Evolutionary conservation across 1,284 basidiomycete genomes (phyloP), one percentile per base, ranked within the genome.

Genomic region (Xerocomus minutiporus): DNA sequence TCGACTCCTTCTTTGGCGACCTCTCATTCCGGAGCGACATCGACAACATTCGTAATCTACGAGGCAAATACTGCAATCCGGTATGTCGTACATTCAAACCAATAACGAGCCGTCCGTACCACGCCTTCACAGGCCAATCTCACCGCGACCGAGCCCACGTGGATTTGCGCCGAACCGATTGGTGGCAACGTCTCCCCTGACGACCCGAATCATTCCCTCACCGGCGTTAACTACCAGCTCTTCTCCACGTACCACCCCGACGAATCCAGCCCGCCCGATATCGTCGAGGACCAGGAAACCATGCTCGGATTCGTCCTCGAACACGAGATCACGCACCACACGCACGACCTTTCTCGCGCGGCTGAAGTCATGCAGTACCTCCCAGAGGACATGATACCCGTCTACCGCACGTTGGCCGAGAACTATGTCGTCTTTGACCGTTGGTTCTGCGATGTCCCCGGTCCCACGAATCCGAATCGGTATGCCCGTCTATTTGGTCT

Each of bases 391-490:
- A 55, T 48, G 56, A 63, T 63, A 59, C 62, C 64, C 32, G 60
- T 63, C 2, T 65, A 44, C 31, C 58, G 64, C 8, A 55, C 62
- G 4, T 49, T 63, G 50, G 62, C 64, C 2, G 58, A 63, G 46
- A 63, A 65, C 46, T 63, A 54, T 28, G 52, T 57, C 17, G 39
- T 63, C 2, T 63, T 63, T 8, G 62, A 66, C 23, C 41, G 48
- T 26, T 63, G 64, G 64, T 63, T 63, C 34, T 63, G 58, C 11
- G 64, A 65, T n/a, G 62, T 63, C 4, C 64, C 62, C 3, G 62
- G 62, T 6, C 62, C 62, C 8, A 63, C 62, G 0, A 63, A 63
- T 25, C 62, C 64, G 2, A 63, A 63, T 49, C 62, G 62, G 62
- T 63, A 58, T 1, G 23, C 23, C 13, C 25, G 20, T 41, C 23